A percentile compares a stretch with the other conserved stretches of the same genome.
phyloP scores from a whole-genome alignment of 495 filamentous ascomycete genomes.

The Bryoglossum gracile region DNA sequence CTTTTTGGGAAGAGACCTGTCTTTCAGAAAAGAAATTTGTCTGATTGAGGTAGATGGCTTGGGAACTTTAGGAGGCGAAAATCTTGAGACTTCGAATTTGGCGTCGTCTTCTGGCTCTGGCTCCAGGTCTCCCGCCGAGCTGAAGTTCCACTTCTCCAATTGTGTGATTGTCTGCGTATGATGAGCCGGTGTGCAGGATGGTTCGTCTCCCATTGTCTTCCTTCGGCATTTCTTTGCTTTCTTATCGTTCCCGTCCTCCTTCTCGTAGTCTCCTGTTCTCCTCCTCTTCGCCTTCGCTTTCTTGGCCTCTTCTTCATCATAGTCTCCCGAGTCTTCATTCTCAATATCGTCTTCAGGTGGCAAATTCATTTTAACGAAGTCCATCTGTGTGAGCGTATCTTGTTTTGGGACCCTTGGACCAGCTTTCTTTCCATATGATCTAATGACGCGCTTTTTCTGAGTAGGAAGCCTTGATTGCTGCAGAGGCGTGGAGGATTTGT shows the following conservation, averaged over 20 bases:
- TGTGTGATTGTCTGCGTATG: slow-evolving; percentile 18
- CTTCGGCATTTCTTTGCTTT: slow-evolving; percentile 25
- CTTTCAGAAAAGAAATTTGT: not conserved
- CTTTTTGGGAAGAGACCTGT: not conserved
- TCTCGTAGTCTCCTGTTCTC: slow-evolving; percentile 32
- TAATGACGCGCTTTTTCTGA: slow-evolving; percentile 26
- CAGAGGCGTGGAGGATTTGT: slow-evolving; percentile 32
- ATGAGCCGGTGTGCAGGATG: slow-evolving; percentile 6
- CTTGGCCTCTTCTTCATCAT: slow-evolving; percentile 8
- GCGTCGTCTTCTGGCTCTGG: not conserved
- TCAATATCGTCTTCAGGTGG: slow-evolving; percentile 14
- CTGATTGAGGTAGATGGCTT: not conserved
- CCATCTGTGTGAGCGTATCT: slow-evolving; percentile 45
- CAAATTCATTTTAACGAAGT: slow-evolving; percentile 22
- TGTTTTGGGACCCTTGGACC: slow-evolving; percentile 27
- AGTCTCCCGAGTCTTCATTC: slow-evolving; percentile 6
- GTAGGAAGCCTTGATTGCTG: slow-evolving; percentile 35
- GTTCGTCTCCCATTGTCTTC: slow-evolving; percentile 38
- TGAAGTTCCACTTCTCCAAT: slow-evolving; percentile 12
- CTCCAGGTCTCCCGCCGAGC: not conserved
- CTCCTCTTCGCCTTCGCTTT: slow-evolving; percentile 34
- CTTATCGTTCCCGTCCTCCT: slow-evolving; percentile 16
- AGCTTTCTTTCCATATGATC: slow-evolving; percentile 33
- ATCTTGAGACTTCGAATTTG: slow-evolving; percentile 10
- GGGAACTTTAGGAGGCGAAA: too few species aligned